A percentile compares a stretch with the other conserved stretches of the same genome.
These are phyloP conservation scores for Suhomyces emberorum DNA, from an alignment of 805 yeast genomes.

Conservation along the genomic window DNA sequence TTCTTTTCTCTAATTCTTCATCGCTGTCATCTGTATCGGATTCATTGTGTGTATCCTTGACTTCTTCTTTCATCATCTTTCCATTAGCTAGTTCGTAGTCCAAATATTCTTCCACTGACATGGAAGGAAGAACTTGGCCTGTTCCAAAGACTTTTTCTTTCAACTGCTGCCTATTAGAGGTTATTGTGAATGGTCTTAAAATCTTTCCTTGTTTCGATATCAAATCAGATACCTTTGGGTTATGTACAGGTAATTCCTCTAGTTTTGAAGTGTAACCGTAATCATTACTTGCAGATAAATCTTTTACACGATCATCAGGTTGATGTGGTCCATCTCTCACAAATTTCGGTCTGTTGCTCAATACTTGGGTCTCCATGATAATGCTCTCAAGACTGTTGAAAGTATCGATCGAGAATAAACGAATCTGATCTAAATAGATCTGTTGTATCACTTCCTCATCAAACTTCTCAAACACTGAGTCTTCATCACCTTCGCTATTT, in stretches of 20 bases:
- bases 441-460: conserved; percentile 67
- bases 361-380: conserved; percentile 63
- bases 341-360: conserved; percentile 40
- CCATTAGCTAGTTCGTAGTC: conserved; percentile 85
- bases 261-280: conserved; percentile 62
- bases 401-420: conserved; percentile 48
- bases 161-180: conserved; percentile 51
- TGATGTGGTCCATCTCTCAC: conserved; percentile 10
- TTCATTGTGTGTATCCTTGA: conserved; percentile 29
- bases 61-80: conserved; percentile 60
- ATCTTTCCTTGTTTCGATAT: conserved; percentile 74
- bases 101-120: conserved; percentile 88
- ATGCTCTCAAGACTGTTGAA: conserved; percentile 56
- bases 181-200: conserved; percentile 77
- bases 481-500: conserved; percentile 12
- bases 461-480: conserved; percentile 24
- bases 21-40: conserved; percentile 47
- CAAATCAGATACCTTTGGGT: conserved; percentile 30
- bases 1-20: conserved; percentile 72
- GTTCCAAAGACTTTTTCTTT: conserved; percentile 75
- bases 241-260: conserved; percentile 49
- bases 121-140: conserved; percentile 89
- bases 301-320: conserved; percentile 8
- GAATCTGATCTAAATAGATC: conserved; percentile 54
- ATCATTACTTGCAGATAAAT: conserved; percentile 15